Conservation (phyloP, 1,284 basidiomycete genomes). For the Agroathelia rolfsii region DNA sequence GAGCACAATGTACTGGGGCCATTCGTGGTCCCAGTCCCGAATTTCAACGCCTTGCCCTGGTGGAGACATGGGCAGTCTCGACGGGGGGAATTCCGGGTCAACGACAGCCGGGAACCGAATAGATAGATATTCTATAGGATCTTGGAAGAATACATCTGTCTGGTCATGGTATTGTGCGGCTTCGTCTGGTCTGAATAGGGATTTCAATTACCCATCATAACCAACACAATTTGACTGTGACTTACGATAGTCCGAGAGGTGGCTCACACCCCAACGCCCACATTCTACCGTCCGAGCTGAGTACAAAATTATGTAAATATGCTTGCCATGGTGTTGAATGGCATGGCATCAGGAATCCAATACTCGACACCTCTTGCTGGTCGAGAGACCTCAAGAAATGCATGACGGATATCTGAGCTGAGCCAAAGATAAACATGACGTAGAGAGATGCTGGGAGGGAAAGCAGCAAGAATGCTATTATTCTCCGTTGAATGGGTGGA, state of each 20-base stretch:
- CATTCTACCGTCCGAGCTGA: constrained; percentile 38
- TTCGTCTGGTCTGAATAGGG: constrained; percentile 35
- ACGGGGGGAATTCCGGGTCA: constrained; percentile 55
- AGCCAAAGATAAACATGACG: constrained; percentile 62
- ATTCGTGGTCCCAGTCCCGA: constrained; percentile 51
- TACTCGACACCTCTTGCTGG: constrained; percentile 36
- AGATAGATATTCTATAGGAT: constrained; percentile 60
- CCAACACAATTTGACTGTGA: constrained; percentile 6
- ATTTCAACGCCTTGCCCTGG: constrained; percentile 30
- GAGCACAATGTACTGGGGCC: constrained; percentile 74
- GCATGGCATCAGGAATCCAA: constrained; percentile 92
- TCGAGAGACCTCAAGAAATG: constrained; percentile 49
- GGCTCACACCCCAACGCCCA: constrained; percentile 93
- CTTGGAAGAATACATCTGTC: constrained; percentile 74
- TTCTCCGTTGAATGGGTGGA: too few species aligned
- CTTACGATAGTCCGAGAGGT: constrained; percentile 55
- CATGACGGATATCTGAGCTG: constrained; percentile 70
- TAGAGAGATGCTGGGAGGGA: constrained; percentile 58
- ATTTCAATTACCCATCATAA: constrained; percentile 9
- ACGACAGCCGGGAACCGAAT: constrained; percentile 57
- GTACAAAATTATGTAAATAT: constrained; percentile 67
- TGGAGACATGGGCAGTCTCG: constrained; percentile 44
- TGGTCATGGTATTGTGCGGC: constrained; percentile 65
- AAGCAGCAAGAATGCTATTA: constrained; percentile 40
- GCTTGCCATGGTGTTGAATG: constrained; percentile 97